Evolutionary conservation across 176 grass and related monocot species (phyloP).

Genomic region (Triticum aestivum): IWGSC_CS_RefSeq_v2.1 NC_057811.1:485139499-485139998

Average conservation of each 20-base stretch:
- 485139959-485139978: neutral
- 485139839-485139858: neutral
- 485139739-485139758: too few relatives aligned
- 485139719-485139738: neutral
- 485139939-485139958: neutral
- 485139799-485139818: neutral
- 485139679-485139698: neutral
- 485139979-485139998: neutral
- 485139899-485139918: neutral
- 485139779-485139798: neutral
- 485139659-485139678: too few relatives aligned
- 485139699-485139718: neutral
- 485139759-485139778: too few relatives aligned
- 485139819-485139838: neutral
- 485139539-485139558: too few relatives aligned
- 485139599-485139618: too few relatives aligned
- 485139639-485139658: too few relatives aligned
- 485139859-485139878: neutral
- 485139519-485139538: too few relatives aligned
- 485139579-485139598: too few relatives aligned
- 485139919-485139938: neutral
- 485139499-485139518: too few relatives aligned
- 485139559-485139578: too few relatives aligned
- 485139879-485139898: neutral
- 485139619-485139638: too few relatives aligned